Evolutionary conservation across 2,329 filamentous ascomycete genomes (phyloP), one percentile per base, ranked within the genome.

Genomic region (Cryphonectria japonica): DNA sequence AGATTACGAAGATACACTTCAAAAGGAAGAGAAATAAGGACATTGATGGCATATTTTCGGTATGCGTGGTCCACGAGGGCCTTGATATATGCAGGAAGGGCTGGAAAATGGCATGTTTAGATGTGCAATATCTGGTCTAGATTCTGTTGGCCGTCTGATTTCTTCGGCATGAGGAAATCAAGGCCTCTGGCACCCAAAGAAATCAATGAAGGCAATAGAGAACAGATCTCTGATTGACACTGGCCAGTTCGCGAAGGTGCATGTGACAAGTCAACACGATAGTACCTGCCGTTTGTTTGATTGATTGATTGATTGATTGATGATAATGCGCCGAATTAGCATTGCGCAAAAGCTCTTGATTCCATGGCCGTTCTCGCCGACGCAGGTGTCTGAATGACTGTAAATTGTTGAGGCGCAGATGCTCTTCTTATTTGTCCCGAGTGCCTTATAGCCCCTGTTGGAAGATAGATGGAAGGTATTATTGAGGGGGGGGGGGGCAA

Each of bases 1-100:
- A 66, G 57, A 50, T 64, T 71, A 71, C 39, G 71, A 71, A 66
- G 6, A 57, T 41, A 64, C 46, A 66, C 61, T n/a, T n/a, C n/a
- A 11, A 39, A 39, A 29, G 19, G 2, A 39, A 8, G 7, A 61
- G 37, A 19, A 34, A 19, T n/a, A n/a, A 32, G 16, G 43, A 57
- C 43, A 19, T 57, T 69, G 62, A 39, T 39, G 41, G 19, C 14
- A 29, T n/a, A 29, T 32, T 22, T 43, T 34, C 29, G 57, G 29
- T 71, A 32, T 64, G 32, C 22, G 67, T 69, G 71, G 57, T 59
- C 41, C 39, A 43, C 43, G 62, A 59, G 60, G 22, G 62, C 57
- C 39, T 34, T 68, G 66, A 63, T 64, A n/a, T 4, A 46, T 39
- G 41, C 46, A 50, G 65, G 37, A 46, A 62, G 41, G 57, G 50